Evolutionary conservation across 169 alveolate species (phyloP).

Genomic region (Plasmodium berghei): DNA sequence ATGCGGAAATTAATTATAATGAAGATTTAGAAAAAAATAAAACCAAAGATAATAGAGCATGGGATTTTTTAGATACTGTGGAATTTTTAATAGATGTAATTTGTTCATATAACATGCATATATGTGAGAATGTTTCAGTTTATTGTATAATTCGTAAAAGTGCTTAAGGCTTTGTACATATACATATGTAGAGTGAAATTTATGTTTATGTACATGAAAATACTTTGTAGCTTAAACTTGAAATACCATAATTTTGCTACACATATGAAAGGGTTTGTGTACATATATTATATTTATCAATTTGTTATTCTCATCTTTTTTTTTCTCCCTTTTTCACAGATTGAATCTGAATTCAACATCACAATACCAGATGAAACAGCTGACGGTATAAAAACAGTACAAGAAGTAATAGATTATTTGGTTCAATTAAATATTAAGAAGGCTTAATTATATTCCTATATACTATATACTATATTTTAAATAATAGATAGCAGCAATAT

Average conservation of each 20-base stretch:
- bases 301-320: neutral
- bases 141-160: conserved; percentile 1
- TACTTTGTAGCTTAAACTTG: neutral
- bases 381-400: conserved; percentile 67
- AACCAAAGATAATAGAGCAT: conserved; percentile 72
- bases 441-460: conserved; percentile 4
- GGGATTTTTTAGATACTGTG: conserved; percentile 75
- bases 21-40: conserved; percentile 72
- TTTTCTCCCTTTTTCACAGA: conserved; percentile 12
- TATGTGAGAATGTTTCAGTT: neutral
- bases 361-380: conserved; percentile 77
- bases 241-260: neutral
- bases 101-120: neutral
- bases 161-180: neutral
- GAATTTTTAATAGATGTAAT: conserved; percentile 76
- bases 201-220: neutral
- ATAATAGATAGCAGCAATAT: neutral
- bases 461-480: neutral
- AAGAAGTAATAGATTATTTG: conserved; percentile 72
- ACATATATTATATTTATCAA: neutral
- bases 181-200: neutral
- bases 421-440: conserved; percentile 65
- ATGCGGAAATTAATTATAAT: conserved; percentile 62
- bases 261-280: neutral
- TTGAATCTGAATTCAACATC: conserved; percentile 75